phyloP scores from a whole-genome alignment of 352 stramenopile genomes.

The Salisapilia sapeloensis region DNA sequence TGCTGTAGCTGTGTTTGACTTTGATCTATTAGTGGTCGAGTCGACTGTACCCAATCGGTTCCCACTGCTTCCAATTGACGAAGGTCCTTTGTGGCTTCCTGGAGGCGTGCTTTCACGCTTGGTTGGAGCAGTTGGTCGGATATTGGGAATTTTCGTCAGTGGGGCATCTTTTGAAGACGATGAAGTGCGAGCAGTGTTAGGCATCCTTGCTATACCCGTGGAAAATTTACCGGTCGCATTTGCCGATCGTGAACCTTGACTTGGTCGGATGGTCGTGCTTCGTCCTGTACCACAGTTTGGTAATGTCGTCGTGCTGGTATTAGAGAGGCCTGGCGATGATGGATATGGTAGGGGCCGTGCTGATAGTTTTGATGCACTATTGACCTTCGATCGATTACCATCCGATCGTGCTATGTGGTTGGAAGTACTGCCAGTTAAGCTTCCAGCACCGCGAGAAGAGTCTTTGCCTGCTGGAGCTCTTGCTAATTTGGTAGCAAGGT shows the following conservation, averaged over 20 bases:
- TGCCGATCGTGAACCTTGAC: constrained; percentile 1
- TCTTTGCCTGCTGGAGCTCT: constrained; percentile 30
- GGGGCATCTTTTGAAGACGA: constrained; percentile 20
- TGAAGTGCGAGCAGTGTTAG: constrained; percentile 10
- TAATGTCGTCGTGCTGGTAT: constrained; percentile 28
- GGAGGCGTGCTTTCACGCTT: constrained; percentile 59
- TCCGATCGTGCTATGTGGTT: constrained; percentile 2
- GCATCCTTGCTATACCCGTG: constrained; percentile 14
- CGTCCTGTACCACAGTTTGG: constrained; percentile 39
- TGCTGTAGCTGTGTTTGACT: no score
- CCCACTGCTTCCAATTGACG: no score
- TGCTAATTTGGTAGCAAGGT: constrained; percentile 57
- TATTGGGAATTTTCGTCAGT: constrained; percentile 66
- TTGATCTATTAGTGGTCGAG: no score
- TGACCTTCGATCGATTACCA: constrained; percentile 1
- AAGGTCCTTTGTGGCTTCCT: no score
- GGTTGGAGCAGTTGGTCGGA: constrained; percentile 36
- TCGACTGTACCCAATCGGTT: no score
- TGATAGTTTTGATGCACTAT: constrained; percentile 4
- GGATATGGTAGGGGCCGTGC: constrained; percentile 8
- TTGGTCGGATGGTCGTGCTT: constrained; percentile 18
- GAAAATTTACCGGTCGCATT: constrained; percentile 39
- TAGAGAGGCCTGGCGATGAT: constrained; percentile 12
- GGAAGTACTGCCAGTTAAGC: constrained; percentile 3
- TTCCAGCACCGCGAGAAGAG: constrained; percentile 9